Base-by-base conservation (phyloP, 192 early-diverging fungal species). In the Nowakowskiella sp. region DNA sequence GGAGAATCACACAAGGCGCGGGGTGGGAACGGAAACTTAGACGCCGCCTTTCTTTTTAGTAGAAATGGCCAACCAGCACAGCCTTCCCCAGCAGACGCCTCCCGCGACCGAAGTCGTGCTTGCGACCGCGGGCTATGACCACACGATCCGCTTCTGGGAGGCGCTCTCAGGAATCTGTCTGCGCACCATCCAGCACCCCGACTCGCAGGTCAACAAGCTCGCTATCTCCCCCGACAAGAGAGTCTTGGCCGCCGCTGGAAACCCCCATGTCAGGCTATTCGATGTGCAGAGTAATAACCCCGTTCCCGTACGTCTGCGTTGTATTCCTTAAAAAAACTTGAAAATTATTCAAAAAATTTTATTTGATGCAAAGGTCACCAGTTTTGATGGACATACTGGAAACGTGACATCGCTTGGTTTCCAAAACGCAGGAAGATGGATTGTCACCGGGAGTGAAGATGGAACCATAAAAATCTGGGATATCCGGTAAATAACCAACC, bases 141-240 rank as follows among this genome's bases (percentile, higher is more conserved):
- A 80, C 58, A 80, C 78, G 0, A 80, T 80, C 34, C 62, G 73
- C n/a, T 74, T 80, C 44, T 80, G 78, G 78, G 78, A 80, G 56
- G 75, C 75, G 13, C 51, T 77, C 24, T 64, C 60, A 33, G 75
- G 75, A 6, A 73, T 71, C 31, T 77, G 75, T 47, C 51, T 77
- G 57, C 43, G 72, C 16, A 77, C 75, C 8, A 90, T 90, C 46
- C 86, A 88, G 54, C 84, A 88, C 53, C 80, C 85, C 1, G 86
- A 90, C 47, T 86, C 85, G 65, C 88, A 91, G 83, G 86, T 92
- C 19, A 92, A 92, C 62, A 63, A 83, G 42, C 65, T 92, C 26
- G 81, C 82, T 31, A 90, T 92, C 7, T 90, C 90, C 8, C 88
- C 88, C 5, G 90, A 92, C 61, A 92, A 92, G 53, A 74, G 88